Percentiles rank a stretch among this genome's conserved stretches.
Evolutionary conservation across 2,329 filamentous ascomycete species (phyloP).

Genomic region (Paraphoma sp.): DNA sequence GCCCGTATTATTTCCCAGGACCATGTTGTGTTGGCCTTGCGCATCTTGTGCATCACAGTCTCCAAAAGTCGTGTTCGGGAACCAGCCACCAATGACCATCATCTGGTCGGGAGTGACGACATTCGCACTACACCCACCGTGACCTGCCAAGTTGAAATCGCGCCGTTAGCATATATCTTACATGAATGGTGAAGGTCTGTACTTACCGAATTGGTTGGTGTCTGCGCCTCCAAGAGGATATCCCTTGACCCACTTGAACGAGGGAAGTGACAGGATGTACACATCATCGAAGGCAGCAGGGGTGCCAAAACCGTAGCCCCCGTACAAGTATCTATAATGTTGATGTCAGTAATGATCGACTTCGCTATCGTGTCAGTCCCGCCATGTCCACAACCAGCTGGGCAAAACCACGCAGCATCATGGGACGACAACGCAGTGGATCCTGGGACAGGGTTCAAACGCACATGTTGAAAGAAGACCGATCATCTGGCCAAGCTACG

Average conservation of each 20-base stretch:
- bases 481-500: slow-evolving; percentile 64
- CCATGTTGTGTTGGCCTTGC: slow-evolving; percentile 64
- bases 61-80: slow-evolving; percentile 52
- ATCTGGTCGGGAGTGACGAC: slow-evolving; percentile 65
- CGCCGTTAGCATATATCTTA: no score
- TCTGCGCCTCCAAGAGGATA: slow-evolving; percentile 52
- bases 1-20: slow-evolving; percentile 59
- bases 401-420: no score
- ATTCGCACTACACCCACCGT: slow-evolving; percentile 64
- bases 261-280: slow-evolving; percentile 67
- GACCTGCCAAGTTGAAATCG: slow-evolving; percentile 15
- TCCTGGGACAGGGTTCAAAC: slow-evolving; percentile 20
- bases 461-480: slow-evolving; percentile 70
- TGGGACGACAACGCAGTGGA: neutral
- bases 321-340: slow-evolving; percentile 63
- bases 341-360: neutral
- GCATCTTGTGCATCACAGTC: slow-evolving; percentile 61
- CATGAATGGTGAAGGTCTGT: no score
- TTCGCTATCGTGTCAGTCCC: neutral
- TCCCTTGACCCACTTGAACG: slow-evolving; percentile 68
- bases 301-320: slow-evolving; percentile 60
- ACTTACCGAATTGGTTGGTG: slow-evolving; percentile 49
- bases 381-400: no score
- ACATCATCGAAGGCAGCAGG: slow-evolving; percentile 65
- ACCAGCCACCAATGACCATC: slow-evolving; percentile 68